Evolutionary conservation across 805 yeast genomes (phyloP).

Genomic region (Candida vaughaniae): DNA sequence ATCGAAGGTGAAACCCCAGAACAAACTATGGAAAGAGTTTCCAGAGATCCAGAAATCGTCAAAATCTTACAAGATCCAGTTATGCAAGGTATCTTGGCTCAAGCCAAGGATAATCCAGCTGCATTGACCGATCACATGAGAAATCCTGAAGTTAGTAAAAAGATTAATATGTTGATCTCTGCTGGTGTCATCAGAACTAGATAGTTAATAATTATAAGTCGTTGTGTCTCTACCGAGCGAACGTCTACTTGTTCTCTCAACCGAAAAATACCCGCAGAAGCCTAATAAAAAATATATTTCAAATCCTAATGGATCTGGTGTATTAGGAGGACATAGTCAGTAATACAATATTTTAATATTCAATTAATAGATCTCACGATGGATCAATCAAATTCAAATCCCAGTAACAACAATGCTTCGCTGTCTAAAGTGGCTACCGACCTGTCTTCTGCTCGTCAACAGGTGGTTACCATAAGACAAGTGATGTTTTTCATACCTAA

Average conservation of each 20-base stretch:
- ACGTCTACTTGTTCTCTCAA: too few relatives aligned
- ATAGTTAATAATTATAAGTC: slow-evolving; percentile 25
- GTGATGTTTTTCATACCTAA: slow-evolving; percentile 86
- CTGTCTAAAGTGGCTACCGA: not conserved
- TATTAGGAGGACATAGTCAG: not conserved
- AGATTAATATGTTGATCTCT: slow-evolving; percentile 85
- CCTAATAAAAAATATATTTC: not conserved
- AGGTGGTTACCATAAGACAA: slow-evolving; percentile 40
- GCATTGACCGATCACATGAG: slow-evolving; percentile 97
- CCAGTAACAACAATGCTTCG: too few relatives aligned
- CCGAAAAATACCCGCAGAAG: not conserved
- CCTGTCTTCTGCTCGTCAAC: too few relatives aligned
- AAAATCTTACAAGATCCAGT: slow-evolving; percentile 89
- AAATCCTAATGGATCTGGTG: slow-evolving; percentile 5
- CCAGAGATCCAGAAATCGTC: slow-evolving; percentile 92
- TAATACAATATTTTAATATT: not conserved
- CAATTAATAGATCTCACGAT: too few relatives aligned
- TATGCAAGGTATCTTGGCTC: slow-evolving; percentile 91
- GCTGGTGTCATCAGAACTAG: slow-evolving; percentile 96
- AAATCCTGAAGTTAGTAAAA: slow-evolving; percentile 88
- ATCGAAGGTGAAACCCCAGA: slow-evolving; percentile 90
- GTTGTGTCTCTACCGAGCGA: slow-evolving; percentile 1
- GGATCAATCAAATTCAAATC: too few relatives aligned
- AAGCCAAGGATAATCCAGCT: slow-evolving; percentile 93
- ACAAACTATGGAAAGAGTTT: slow-evolving; percentile 86